phyloP scores from a whole-genome alignment of 1,139 yeast species.

The Yamadazyma mexicana region DNA sequence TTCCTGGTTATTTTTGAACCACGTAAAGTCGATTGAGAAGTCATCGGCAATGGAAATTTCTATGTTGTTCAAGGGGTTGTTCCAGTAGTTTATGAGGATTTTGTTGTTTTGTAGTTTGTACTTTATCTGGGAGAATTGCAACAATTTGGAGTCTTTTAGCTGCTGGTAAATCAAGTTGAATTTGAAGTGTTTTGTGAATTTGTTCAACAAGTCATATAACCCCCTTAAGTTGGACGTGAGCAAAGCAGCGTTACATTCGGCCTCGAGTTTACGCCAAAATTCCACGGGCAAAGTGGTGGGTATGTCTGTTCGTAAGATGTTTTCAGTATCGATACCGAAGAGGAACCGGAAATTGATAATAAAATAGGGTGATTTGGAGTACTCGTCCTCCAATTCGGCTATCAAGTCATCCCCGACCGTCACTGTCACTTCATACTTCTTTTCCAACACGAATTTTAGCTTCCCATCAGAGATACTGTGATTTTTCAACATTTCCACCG shows the following conservation, averaged over 20 bases:
- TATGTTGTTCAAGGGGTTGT: slow-evolving; percentile 50
- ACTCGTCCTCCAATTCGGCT: slow-evolving; percentile 50
- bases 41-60: slow-evolving; percentile 64
- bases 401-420: slow-evolving; percentile 28
- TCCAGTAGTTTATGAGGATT: slow-evolving; percentile 73
- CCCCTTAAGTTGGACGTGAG: slow-evolving; percentile 54
- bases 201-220: slow-evolving; percentile 66
- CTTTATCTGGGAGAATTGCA: slow-evolving; percentile 65
- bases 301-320: slow-evolving; percentile 27
- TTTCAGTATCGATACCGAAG: slow-evolving; percentile 37
- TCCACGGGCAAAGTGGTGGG: slow-evolving; percentile 33
- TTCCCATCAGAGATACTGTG: slow-evolving; percentile 76
- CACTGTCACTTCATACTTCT: slow-evolving; percentile 48
- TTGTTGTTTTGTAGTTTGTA: slow-evolving; percentile 58
- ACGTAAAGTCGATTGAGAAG: slow-evolving; percentile 56
- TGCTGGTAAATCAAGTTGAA: slow-evolving; percentile 69
- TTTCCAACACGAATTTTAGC: slow-evolving; percentile 61
- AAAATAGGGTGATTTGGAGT: slow-evolving; percentile 60
- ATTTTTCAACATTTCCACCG: slow-evolving; percentile 54
- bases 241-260: slow-evolving; percentile 56
- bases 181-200: slow-evolving; percentile 73
- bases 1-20: slow-evolving; percentile 61
- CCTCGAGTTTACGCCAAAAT: slow-evolving; percentile 51
- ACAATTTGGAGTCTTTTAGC: slow-evolving; percentile 53
- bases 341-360: slow-evolving; percentile 74